Evolutionary conservation across 257 asterid genomes (phyloP), one percentile per base, ranked within the genome.

Genomic region (Scutellaria minor): DNA sequence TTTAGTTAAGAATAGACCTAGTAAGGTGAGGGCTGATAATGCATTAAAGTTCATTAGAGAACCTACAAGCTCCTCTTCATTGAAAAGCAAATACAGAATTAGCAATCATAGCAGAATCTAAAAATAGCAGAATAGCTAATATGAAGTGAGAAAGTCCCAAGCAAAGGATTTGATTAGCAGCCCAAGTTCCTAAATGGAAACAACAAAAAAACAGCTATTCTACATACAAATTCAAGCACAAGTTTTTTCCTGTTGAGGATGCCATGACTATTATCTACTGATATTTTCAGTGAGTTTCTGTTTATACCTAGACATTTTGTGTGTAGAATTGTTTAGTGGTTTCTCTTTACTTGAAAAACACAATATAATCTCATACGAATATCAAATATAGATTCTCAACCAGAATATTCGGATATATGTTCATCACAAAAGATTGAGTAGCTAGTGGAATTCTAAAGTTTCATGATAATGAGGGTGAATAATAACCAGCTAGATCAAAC

Each of bases 371-470:
- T 41, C 12, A 4, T 51, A 66, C 24, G 41, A 71, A 22, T 57
- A 71, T 56, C 47, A 20, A 24, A n/a, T 31, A 6, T 48, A 47
- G 70, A 65, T 57, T 18, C 70, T 12, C 57, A 63, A 46, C 48
- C 14, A 37, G 66, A 66, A 66, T 64, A 78, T 73, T 68, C 55
- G 75, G 58, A 66, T 71, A 31, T 41, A 73, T 35, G 51, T 14
- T 31, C 37, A 31, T 31, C 37, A 31, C 4, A 31, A 31, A 31
- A 31, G 37, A 31, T 31, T 4, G 5, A 31, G 37, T 22, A 22
- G 57, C 50, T 44, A 68, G 77, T 79, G 83, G 66, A 0, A 64
- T 74, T 54, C 50, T 45, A 58, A 24, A 58, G 57, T 72, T 35
- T 24, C 66, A 55, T 67, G 75, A 45, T 60, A 54, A 60, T 51